Evolutionary conservation across 2,329 filamentous ascomycete genomes (phyloP), one percentile per base, ranked within the genome.

Genomic region (Penicillium digitatum): DNA sequence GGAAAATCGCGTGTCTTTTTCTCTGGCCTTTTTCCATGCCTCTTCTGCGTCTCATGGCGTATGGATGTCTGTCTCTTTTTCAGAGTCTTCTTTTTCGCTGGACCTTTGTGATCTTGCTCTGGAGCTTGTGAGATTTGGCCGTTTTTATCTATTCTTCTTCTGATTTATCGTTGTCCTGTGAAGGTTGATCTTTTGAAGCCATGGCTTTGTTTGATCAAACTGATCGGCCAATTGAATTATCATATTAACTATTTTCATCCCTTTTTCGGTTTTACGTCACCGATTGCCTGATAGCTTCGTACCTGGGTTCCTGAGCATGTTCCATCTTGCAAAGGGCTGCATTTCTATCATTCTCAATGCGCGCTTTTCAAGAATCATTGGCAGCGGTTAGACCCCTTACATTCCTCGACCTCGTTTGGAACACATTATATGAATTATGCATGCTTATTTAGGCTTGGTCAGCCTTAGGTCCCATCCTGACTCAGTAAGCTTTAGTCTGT

Each of bases 1-100:
- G 48, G 49, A 52, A 37, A 54, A 35, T 50, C 34, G 40, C 48
- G 48, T 51, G 32, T 52, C 32, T 52, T 52, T 37, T 45, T 55
- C 42, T 50, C 32, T 39, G 32, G 55, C 50, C 31, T 24, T 31
- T 48, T 37, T 48, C 20, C 40, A n/a, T 51, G 31, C 52, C 53
- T 43, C 54, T 39, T 55, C 51, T 48, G 34, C 54, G 44, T 56
- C 48, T 52, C 48, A 53, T 46, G 43, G 53, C 50, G 52, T 45
- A 55, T 51, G 52, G 32, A 51, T 54, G 52, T 37, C 52, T 48
- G 31, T 58, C 39, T 60, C 47, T 58, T 59, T 54, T 48, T 22
- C 26, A 39, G 39, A 55, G 40, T 34, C 26, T 43, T 48, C n/a
- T n/a, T 56, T 18, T 44, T 50, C 16, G 11, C 26, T 40, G 16